These are phyloP conservation scores for Hypoxylon sp. DNA, from an alignment of 2,329 filamentous ascomycete genomes.

Conservation along the genomic window DNA sequence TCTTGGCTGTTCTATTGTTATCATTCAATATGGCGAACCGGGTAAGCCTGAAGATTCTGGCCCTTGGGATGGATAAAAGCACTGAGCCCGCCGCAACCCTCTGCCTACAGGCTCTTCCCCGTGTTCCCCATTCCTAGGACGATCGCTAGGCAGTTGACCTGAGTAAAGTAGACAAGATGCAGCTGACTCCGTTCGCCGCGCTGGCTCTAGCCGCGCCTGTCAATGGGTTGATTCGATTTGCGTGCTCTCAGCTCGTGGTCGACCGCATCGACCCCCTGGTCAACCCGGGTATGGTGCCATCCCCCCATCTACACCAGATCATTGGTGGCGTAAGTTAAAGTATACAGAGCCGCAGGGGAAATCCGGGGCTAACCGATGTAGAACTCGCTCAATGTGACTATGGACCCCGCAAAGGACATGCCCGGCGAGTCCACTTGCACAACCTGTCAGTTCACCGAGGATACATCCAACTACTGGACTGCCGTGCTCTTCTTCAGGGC, in stretches of 20 bases:
- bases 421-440: slow-evolving; percentile 50
- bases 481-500: slow-evolving; percentile 51
- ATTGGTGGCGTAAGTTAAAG: slow-evolving; percentile 50
- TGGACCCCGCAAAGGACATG: slow-evolving; percentile 52
- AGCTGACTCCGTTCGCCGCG: slow-evolving; percentile 42
- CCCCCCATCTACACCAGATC: slow-evolving; percentile 53
- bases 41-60: background rate
- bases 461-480: slow-evolving; percentile 53
- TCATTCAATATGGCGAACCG: background rate
- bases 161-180: slow-evolving; percentile 40
- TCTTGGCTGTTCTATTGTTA: slow-evolving; percentile 17
- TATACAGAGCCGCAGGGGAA: background rate
- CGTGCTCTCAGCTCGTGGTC: slow-evolving; percentile 52
- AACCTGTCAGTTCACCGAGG: slow-evolving; percentile 50
- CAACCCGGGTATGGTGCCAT: slow-evolving; percentile 50
- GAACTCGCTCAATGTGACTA: slow-evolving; percentile 52
- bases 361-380: slow-evolving; percentile 24
- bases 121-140: slow-evolving; percentile 10
- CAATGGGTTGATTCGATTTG: slow-evolving; percentile 51
- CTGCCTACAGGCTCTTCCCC: slow-evolving; percentile 4
- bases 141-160: slow-evolving; percentile 10
- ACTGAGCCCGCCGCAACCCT: slow-evolving; percentile 8
- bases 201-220: slow-evolving; percentile 48
- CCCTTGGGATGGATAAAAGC: slow-evolving; percentile 36
- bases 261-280: slow-evolving; percentile 53